Percentiles rank a stretch among this genome's conserved stretches.
These are phyloP conservation scores for Hirschfeldia incana DNA, from an alignment of 345 rosid genomes.

Conservation along the genomic window DNA sequence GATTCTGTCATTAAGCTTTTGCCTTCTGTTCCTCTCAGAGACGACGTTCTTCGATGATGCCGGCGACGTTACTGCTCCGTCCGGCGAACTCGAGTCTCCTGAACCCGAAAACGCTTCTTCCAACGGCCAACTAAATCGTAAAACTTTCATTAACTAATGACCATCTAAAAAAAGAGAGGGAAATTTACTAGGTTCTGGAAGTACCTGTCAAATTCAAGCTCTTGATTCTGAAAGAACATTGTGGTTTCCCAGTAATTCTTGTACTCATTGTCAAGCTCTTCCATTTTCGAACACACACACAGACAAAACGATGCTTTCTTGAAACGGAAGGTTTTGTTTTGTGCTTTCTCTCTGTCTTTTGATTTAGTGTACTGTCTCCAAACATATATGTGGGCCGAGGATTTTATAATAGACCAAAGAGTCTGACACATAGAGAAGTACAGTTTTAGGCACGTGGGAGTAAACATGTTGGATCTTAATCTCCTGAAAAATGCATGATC, in stretches of 20 bases:
- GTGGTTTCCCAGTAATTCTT: constrained; percentile 71
- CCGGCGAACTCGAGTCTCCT: constrained; percentile 92
- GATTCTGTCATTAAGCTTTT: constrained; percentile 81
- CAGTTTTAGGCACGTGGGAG: constrained; percentile 29
- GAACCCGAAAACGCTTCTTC: constrained; percentile 56
- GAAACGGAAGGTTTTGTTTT: constrained; percentile 28
- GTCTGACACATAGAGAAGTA: constrained; percentile 6
- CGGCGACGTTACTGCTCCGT: constrained; percentile 65
- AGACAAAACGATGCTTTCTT: constrained; percentile 29
- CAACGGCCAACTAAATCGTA: constrained; percentile 46
- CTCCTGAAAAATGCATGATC: constrained; percentile 25
- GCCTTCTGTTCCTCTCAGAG: constrained; percentile 82
- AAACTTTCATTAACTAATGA: background rate
- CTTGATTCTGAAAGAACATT: constrained; percentile 63
- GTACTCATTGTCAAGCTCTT: constrained; percentile 47
- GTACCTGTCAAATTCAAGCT: constrained; percentile 49
- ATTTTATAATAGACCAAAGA: constrained; percentile 31
- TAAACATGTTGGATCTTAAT: constrained; percentile 14
- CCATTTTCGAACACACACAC: constrained; percentile 32
- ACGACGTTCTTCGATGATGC: constrained; percentile 73
- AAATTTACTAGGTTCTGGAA: background rate
- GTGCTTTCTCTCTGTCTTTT: background rate
- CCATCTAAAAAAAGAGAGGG: background rate
- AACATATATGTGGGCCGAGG: constrained; percentile 18
- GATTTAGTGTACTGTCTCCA: constrained; percentile 27